Percentiles rank a stretch among this genome's conserved stretches.
Conservation (phyloP, 1,284 basidiomycete species). For the Uromyces viciae-fabae region DNA sequence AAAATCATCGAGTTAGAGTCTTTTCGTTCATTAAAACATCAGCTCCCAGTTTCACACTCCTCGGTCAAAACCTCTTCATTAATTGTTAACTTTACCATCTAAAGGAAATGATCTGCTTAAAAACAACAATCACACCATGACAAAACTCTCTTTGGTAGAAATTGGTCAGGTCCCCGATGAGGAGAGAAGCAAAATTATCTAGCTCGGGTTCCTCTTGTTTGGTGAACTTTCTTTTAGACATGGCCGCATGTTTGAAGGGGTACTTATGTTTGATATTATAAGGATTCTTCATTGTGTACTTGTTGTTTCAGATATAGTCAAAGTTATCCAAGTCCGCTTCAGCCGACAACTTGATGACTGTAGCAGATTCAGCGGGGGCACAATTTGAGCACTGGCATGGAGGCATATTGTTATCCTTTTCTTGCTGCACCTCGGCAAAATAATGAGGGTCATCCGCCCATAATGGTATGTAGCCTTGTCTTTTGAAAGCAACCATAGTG, state of each 20-base stretch:
- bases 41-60: too few relatives aligned
- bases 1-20: too few relatives aligned
- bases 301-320: neutral
- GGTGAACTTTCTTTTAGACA: neutral
- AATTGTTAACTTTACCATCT: too few relatives aligned
- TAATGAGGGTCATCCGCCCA: neutral
- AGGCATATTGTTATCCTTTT: neutral
- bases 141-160: neutral
- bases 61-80: too few relatives aligned
- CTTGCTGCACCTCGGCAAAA: neutral
- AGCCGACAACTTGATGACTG: neutral
- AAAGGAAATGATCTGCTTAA: too few relatives aligned
- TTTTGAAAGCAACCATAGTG: too few relatives aligned
- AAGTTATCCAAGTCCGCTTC: neutral
- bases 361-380: too few relatives aligned
- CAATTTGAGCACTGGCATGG: constrained; percentile 1
- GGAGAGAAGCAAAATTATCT: neutral
- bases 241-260: neutral
- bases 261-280: neutral
- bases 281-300: neutral
- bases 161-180: neutral
- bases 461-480: constrained; percentile 6
- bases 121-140: neutral
- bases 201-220: neutral
- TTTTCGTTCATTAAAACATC: too few relatives aligned